Base-by-base conservation (phyloP, 2,329 filamentous ascomycete species). In the Pestalotiopsis sp. region DNA sequence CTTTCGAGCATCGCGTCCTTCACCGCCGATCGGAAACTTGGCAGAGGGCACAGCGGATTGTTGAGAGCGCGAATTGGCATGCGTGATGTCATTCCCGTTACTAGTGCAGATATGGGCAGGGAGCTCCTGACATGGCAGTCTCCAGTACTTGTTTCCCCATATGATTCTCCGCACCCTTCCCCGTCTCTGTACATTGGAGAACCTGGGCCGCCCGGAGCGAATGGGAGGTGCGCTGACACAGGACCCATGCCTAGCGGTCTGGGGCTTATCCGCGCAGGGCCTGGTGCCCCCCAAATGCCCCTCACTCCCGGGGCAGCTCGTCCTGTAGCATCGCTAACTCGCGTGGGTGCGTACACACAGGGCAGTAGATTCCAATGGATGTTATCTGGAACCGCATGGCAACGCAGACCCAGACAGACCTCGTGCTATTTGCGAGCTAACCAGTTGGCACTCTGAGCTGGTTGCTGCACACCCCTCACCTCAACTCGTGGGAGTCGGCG, bases 141-240 rank as follows among this genome's bases (percentile, higher is more conserved):
- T 64, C 61, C 61, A 64, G 61, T 64, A 64, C 61, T 64, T 64
- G 61, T 12, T 64, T 58, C 63, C 63, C 63, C 63, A 57, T 66
- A 66, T 20, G n/a, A 66, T 66, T 66, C 63, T 66, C 63, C 63
- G 63, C 63, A 66, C 45, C 17, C 23, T 56, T 66, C 63, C 63
- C 63, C 45, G 63, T 66, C 63, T 66, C 63, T 66, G 27, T 66
- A 66, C 63, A 57, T 66, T 66, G 63, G 27, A 57, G 36, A 65
- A 20, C 4, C 13, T 36, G 59, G 27, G 12, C 56, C 17, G n/a
- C 25, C 25, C 20, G 59, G 59, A 39, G 56, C 59, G 38, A 62
- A 62, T 62, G 31, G 59, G 36, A 62, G 36, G 25, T 17, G 36
- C 59, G 31, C 59, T 62, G n/a, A 20, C 36, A 20, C 25, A 36